Base-by-base conservation (phyloP, 176 grass and related monocot species). In the Guadua angustifolia region DNA sequence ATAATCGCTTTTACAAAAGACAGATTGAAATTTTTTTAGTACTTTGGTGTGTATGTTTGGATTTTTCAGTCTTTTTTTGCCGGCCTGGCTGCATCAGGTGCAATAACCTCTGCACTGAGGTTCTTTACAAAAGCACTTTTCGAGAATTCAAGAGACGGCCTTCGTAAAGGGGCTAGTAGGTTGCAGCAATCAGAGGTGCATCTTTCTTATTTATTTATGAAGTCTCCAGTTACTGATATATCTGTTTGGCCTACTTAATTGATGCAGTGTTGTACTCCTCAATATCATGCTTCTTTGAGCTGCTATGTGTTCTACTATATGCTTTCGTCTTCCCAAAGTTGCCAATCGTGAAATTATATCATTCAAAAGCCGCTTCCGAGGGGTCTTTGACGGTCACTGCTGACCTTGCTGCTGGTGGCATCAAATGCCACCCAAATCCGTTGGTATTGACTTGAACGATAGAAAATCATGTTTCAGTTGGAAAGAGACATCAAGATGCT, bases 271-370 rank as follows among this genome's bases (percentile, higher is more conserved):
- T 95, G 65, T 95, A 91, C 76, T 95, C 82, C 58, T 61, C 82
- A 3, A 85, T 87, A 43, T 86, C 90, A 71, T 88, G 78, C 50
- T 91, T 96, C 69, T 89, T 96, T 24, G 86, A 85, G 86, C 77
- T 93, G 43, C 78, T 93, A 22, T 96, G 91, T 16, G 58, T 93
- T 32, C 51, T 96, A 35, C 81, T 96, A 13, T 96, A 96, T 35
- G 83, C 94, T 39, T 85, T 75, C 44, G 32, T 92, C 74, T 91
- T 95, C 84, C 90, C 90, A 0, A 92, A 87, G 82, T 40, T 95
- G 60, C 88, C 83, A 7, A 91, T 95, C 50, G 93, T 91, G 75
- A 92, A 85, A 79, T 86, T 84, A 9, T 95, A 91, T 83, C 82
- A 83, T 18, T 52, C 69, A 64, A 92, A 90, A 71, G 88, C 93